Conservation (phyloP, 768 basidiomycete genomes). For the Dentipellis fragilis region DNA sequence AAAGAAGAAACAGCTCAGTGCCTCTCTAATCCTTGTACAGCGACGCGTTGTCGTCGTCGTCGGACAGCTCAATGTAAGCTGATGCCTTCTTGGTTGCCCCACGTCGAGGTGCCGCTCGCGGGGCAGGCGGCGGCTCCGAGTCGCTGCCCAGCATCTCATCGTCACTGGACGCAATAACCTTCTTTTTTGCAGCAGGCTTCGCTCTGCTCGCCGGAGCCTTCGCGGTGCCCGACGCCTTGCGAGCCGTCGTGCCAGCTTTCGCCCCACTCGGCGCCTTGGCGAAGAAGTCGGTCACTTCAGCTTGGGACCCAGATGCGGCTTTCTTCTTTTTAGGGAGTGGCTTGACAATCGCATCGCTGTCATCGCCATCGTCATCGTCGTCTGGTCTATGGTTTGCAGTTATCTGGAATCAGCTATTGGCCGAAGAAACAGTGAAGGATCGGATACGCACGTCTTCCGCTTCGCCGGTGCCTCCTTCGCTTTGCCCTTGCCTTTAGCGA, state of each 20-base stretch:
- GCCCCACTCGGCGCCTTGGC: slow-evolving; percentile 29
- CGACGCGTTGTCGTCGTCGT: slow-evolving; percentile 30
- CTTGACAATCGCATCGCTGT: slow-evolving; percentile 20
- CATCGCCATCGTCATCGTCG: slow-evolving; percentile 1
- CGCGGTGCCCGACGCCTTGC: slow-evolving; percentile 11
- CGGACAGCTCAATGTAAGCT: slow-evolving; percentile 29
- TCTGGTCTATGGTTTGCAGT: neutral
- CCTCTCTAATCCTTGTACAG: neutral
- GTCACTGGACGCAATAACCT: slow-evolving; percentile 27
- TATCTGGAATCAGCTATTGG: neutral
- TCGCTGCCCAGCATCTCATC: slow-evolving; percentile 34
- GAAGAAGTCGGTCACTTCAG: slow-evolving; percentile 50
- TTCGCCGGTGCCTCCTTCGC: slow-evolving; percentile 34
- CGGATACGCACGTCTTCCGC: slow-evolving; percentile 52
- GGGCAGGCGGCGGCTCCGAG: slow-evolving; percentile 28
- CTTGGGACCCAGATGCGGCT: slow-evolving; percentile 24
- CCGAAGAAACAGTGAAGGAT: neutral
- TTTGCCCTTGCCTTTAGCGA: slow-evolving; percentile 36
- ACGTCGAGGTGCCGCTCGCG: slow-evolving; percentile 31
- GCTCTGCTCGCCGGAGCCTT: slow-evolving; percentile 3
- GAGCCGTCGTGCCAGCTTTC: slow-evolving; percentile 27
- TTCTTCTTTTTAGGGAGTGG: slow-evolving; percentile 40
- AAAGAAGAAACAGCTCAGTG: neutral
- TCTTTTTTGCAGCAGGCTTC: slow-evolving; percentile 9
- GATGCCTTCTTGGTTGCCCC: slow-evolving; percentile 44